Evolutionary conservation across 2,329 filamentous ascomycete genomes (phyloP).

Genomic region (Hymenoscyphus occultus): DNA sequence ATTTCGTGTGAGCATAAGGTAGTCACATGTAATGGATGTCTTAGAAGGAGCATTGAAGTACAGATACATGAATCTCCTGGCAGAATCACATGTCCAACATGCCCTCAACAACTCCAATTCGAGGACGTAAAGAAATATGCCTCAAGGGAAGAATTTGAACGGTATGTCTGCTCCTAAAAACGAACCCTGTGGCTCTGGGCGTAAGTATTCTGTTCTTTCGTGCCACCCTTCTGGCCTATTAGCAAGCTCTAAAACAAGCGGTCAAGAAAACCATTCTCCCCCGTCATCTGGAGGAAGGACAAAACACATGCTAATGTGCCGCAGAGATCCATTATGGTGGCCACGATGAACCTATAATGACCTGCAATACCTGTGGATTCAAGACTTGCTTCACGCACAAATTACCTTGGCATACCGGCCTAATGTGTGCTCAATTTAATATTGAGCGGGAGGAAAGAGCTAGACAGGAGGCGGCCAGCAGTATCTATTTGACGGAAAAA

Average conservation of each 20-base stretch:
- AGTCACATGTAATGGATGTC: slow-evolving; percentile 16
- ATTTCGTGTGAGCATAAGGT: not conserved
- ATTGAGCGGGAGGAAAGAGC: not conserved
- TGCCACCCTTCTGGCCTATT: no score
- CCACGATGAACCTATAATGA: slow-evolving; percentile 30
- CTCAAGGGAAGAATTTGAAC: slow-evolving; percentile 42
- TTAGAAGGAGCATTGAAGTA: slow-evolving; percentile 12
- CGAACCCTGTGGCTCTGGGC: slow-evolving; percentile 47
- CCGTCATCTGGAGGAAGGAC: no score
- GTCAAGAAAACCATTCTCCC: no score
- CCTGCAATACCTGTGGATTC: slow-evolving; percentile 41
- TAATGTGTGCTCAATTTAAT: slow-evolving; percentile 45
- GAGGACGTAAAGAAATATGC: slow-evolving; percentile 47
- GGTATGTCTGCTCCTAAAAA: slow-evolving; percentile 33
- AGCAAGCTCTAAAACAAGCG: no score
- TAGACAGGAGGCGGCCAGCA: slow-evolving; percentile 18
- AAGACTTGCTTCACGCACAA: slow-evolving; percentile 45
- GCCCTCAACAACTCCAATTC: slow-evolving; percentile 43
- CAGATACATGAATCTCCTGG: slow-evolving; percentile 33
- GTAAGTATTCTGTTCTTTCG: slow-evolving; percentile 36
- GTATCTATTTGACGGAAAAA: not conserved
- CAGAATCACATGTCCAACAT: slow-evolving; percentile 53
- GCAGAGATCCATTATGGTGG: not conserved
- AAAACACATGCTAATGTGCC: no score
- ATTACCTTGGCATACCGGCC: slow-evolving; percentile 41